Percentiles rank a stretch among this genome's conserved stretches.
Evolutionary conservation across 1,139 yeast species (phyloP).

Genomic region (Taphrina sp.): DNA sequence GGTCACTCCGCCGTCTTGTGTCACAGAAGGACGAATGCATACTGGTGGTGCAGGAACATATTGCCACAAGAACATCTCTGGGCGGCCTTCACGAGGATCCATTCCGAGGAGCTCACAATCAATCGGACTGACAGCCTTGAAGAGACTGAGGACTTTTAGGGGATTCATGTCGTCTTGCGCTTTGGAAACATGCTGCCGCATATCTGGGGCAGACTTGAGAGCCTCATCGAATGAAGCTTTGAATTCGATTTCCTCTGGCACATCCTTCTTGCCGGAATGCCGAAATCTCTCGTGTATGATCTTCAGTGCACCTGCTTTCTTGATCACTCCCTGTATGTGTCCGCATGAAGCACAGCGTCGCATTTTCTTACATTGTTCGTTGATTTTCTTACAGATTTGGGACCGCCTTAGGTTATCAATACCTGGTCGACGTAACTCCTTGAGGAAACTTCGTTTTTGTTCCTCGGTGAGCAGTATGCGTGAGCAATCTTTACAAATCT

Average conservation of each 20-base stretch:
- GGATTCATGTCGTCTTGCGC: conserved; percentile 96
- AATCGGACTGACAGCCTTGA: conserved; percentile 76
- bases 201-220: conserved; percentile 77
- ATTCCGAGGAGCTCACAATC: conserved; percentile 93
- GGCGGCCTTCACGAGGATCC: conserved; percentile 87
- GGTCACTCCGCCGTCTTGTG: conserved; percentile 89
- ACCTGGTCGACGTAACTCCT: conserved; percentile 80
- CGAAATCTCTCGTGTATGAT: conserved; percentile 94
- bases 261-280: conserved; percentile 88
- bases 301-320: conserved; percentile 93
- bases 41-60: conserved; percentile 98
- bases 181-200: conserved; percentile 80
- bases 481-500: conserved; percentile 89
- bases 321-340: conserved; percentile 91
- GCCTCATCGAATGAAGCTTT: conserved; percentile 66
- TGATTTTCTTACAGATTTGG: conserved; percentile 75
- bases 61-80: conserved; percentile 96
- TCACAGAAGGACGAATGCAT: conserved; percentile 96
- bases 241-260: conserved; percentile 82
- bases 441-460: conserved; percentile 63
- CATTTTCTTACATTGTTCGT: conserved; percentile 94
- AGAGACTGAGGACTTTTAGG: conserved; percentile 77
- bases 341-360: conserved; percentile 85
- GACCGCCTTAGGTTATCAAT: conserved; percentile 87
- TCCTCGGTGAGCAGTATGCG: conserved; percentile 71